phyloP scores from a whole-genome alignment of 164 flowering plant genomes.

The Santalum album region DNA sequence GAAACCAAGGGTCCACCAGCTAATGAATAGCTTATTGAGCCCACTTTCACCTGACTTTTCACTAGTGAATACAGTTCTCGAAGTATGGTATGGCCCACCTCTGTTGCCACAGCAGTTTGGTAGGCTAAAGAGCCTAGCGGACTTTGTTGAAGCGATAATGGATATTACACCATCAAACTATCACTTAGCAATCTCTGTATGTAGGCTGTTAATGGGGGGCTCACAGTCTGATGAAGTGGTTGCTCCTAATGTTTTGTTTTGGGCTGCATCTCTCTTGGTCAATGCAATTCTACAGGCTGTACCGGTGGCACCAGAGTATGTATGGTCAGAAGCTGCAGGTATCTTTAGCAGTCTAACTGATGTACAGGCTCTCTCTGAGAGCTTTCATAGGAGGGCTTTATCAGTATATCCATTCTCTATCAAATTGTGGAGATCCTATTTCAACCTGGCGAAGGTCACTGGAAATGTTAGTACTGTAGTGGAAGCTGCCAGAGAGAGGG shows the following conservation, averaged over 20 bases:
- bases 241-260: conserved; percentile 36
- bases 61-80: conserved; percentile 51
- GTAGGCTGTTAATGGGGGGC: conserved; percentile 27
- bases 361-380: conserved; percentile 28
- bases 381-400: conserved; percentile 48
- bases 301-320: conserved; percentile 65
- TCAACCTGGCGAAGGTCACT: conserved; percentile 15
- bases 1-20: conserved; percentile 50
- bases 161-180: conserved; percentile 58
- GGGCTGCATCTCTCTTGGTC: conserved; percentile 61
- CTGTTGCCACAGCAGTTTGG: conserved; percentile 45
- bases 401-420: conserved; percentile 65
- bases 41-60: conserved; percentile 47
- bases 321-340: conserved; percentile 60
- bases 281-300: conserved; percentile 46
- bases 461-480: conserved; percentile 22
- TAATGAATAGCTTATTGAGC: conserved; percentile 38
- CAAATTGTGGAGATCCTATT: conserved; percentile 54
- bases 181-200: conserved; percentile 41
- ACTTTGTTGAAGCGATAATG: conserved; percentile 64
- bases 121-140: conserved; percentile 44
- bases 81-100: conserved; percentile 62
- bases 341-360: conserved; percentile 30
- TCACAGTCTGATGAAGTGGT: conserved; percentile 6
- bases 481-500: conserved; percentile 46